Conservation (phyloP, 768 basidiomycete genomes). For the Phylloporus sp. region DNA sequence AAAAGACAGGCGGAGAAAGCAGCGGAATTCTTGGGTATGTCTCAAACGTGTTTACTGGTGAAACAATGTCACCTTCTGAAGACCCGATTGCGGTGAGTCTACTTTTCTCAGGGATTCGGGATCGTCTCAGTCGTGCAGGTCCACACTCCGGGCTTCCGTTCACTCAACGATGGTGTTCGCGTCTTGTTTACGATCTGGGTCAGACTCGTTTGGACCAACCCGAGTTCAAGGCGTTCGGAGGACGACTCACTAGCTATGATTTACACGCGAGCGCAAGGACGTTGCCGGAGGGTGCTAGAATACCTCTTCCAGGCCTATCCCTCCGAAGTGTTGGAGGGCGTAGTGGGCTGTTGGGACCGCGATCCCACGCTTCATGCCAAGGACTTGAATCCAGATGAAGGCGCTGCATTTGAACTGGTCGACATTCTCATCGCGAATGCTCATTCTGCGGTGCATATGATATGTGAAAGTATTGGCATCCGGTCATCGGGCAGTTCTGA, state of each 20-base stretch:
- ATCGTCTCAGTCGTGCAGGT: slow-evolving; percentile 33
- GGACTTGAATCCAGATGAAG: slow-evolving; percentile 39
- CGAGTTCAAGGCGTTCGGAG: slow-evolving; percentile 46
- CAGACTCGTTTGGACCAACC: slow-evolving; percentile 48
- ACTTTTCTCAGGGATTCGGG: background rate
- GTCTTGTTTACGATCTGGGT: slow-evolving; percentile 76
- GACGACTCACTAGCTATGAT: slow-evolving; percentile 69
- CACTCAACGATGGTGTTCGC: slow-evolving; percentile 78
- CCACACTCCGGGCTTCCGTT: slow-evolving; percentile 70
- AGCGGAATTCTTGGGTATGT: slow-evolving; percentile 84
- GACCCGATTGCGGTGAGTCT: slow-evolving; percentile 57
- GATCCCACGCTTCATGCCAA: slow-evolving; percentile 45
- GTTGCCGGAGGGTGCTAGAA: slow-evolving; percentile 79
- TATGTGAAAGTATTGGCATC: slow-evolving; percentile 75
- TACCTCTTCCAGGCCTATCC: slow-evolving; percentile 80
- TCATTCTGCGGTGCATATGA: slow-evolving; percentile 82
- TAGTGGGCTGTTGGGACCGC: slow-evolving; percentile 79
- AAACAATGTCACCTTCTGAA: slow-evolving; percentile 46
- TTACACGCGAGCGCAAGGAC: slow-evolving; percentile 58
- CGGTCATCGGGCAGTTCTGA: slow-evolving; percentile 58
- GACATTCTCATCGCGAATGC: slow-evolving; percentile 82
- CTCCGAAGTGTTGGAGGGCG: slow-evolving; percentile 76
- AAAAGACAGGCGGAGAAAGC: slow-evolving; percentile 51
- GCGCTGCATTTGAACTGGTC: slow-evolving; percentile 73
- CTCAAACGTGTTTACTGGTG: slow-evolving; percentile 84